These are phyloP conservation scores for Pseudocercospora eumusae DNA, from an alignment of 2,329 filamentous ascomycete species.

Conservation along the genomic window DNA sequence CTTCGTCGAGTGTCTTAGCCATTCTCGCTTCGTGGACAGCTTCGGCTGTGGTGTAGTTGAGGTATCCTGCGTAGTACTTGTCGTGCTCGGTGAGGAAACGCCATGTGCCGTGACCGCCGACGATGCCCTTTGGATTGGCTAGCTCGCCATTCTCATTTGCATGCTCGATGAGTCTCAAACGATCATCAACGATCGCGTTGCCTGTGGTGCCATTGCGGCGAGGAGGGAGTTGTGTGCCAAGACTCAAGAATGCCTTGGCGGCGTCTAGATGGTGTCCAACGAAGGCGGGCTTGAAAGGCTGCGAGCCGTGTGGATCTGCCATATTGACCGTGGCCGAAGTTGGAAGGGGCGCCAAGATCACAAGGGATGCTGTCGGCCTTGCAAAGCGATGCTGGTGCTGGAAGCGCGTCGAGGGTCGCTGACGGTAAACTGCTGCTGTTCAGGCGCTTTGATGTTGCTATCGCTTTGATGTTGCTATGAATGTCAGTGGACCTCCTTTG, in stretches of 20 bases:
- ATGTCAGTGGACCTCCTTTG: neutral
- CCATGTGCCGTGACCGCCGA: conserved; percentile 1
- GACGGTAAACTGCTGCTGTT: neutral
- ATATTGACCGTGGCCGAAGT: no score
- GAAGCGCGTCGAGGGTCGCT: neutral
- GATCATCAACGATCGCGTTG: neutral
- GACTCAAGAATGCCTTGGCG: neutral
- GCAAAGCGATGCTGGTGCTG: neutral
- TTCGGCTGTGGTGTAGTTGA: neutral
- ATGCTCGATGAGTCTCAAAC: neutral
- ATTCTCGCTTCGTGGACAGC: neutral
- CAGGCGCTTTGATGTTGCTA: neutral
- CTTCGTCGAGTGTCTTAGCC: neutral
- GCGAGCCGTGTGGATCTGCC: no score
- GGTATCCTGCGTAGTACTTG: neutral
- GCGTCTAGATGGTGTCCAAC: neutral
- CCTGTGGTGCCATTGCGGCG: neutral
- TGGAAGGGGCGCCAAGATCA: neutral
- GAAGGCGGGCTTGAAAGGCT: no score
- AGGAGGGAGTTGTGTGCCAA: neutral
- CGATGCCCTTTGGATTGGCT: neutral
- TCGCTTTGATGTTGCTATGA: no score
- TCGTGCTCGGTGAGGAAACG: neutral
- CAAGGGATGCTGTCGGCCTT: neutral
- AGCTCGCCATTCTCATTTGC: neutral